These are phyloP conservation scores for Cutaneotrichosporon daszewskae DNA, from an alignment of 1,284 basidiomycete genomes.

Conservation along the genomic window DNA sequence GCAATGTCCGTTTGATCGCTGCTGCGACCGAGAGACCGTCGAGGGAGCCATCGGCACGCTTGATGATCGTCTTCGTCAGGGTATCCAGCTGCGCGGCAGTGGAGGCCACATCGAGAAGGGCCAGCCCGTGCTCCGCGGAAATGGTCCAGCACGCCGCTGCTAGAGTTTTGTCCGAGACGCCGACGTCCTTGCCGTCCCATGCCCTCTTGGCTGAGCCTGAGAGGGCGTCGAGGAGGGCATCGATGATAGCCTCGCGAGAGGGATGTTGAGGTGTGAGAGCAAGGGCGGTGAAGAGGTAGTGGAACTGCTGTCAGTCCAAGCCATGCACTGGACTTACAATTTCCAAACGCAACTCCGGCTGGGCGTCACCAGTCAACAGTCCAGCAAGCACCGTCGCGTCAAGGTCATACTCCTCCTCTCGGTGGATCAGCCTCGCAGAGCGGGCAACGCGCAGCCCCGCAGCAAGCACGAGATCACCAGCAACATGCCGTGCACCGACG, in stretches of 20 bases:
- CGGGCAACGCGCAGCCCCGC: conserved; percentile 14
- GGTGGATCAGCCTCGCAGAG: conserved; percentile 4
- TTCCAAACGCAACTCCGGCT: conserved; percentile 12
- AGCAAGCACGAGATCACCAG: conserved; percentile 6
- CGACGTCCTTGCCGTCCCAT: conserved; percentile 13
- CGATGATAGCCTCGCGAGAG: neutral
- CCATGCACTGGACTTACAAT: too few relatives aligned
- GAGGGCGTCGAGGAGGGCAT: conserved; percentile 10
- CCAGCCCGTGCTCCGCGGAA: conserved; percentile 20
- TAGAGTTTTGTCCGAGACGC: conserved; percentile 6
- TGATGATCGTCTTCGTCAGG: conserved; percentile 4
- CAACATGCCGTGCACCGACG: neutral
- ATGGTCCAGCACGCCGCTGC: conserved; percentile 22
- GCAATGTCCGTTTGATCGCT: conserved; percentile 7
- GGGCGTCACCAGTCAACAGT: neutral
- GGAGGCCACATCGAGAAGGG: conserved; percentile 13
- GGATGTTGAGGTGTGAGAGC: conserved; percentile 3
- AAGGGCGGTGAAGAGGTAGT: conserved; percentile 13
- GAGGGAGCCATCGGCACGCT: neutral
- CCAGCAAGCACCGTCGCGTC: neutral
- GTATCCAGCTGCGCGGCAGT: conserved; percentile 11
- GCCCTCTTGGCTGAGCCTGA: neutral
- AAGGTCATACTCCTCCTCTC: conserved; percentile 1
- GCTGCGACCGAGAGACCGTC: neutral
- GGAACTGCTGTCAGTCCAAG: too few relatives aligned